Base-by-base conservation (phyloP, 2,329 filamentous ascomycete genomes). In the Verticillium tricorpus region DNA sequence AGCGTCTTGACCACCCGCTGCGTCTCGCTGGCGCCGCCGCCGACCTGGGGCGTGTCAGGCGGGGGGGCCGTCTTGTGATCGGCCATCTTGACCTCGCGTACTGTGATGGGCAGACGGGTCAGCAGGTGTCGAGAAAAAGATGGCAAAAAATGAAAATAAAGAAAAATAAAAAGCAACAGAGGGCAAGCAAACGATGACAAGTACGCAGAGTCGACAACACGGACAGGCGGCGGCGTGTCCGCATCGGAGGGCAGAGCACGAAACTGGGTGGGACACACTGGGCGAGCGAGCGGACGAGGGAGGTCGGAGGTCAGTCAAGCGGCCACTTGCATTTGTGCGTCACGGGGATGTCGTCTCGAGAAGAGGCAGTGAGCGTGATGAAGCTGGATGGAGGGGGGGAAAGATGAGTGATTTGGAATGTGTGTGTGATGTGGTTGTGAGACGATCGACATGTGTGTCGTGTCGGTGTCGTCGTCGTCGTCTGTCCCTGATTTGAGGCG, bases 11-110 rank as follows among this genome's bases (percentile, higher is more conserved):
- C 72, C 52, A 69, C 71, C 61, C 74, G 77, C 25, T 75, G 69
- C 57, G 76, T 72, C 52, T 76, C 76, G 66, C 76, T 78, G 34
- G 77, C 76, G 52, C 80, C 81, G 64, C 81, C 82, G 61, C 81
- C 82, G 12, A 80, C 80, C 64, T 81, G 79, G 7, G 45, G 34
- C 19, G 35, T 39, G 58, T 25, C 40, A 28, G n/a, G 32, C 14
- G 58, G 45, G 31, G 40, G n/a, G 37, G 58, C n/a, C n/a, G 45
- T 37, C n/a, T 31, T 56, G 12, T 34, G 25, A n/a, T 56, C 25
- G 28, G 54, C 31, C 54, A 56, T 34, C 25, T 32, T 56, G 45
- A 22, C 19, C 8, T 22, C n/a, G 45, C 45, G 19, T n/a, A 50
- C 45, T 50, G 7, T 11, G 7, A 8, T 9, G n/a, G 19, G 45